Base-by-base conservation (phyloP, 192 early-diverging fungal species). In the Coemansia sp. region DNA sequence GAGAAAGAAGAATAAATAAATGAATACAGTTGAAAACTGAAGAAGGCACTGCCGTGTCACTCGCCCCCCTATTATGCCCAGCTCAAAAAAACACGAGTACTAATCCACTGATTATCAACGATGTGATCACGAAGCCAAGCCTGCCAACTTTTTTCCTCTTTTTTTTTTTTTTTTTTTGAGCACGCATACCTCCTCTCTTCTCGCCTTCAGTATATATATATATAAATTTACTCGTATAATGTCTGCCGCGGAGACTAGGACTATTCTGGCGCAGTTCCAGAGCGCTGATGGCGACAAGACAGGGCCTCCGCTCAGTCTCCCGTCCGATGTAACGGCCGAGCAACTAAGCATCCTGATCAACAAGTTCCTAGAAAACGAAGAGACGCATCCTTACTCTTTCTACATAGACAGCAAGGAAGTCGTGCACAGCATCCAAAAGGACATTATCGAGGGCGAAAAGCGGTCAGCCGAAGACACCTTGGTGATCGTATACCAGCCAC, bases 371-470 rank as follows among this genome's bases (percentile, higher is more conserved):
- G 53, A 79, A 17, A 63, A 71, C 61, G 94, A 95, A 38, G 97
- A 99, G 58, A 90, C 90, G 41, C 85, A 94, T 15, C 95, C 97
- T 19, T 99, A 98, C 81, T 86, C 95, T 32, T 99, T 99, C 86
- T 90, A 91, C 67, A 91, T 98, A 1, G 89, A 93, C 77, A 89
- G 91, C 32, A 88, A 76, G 53, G 95, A 99, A 80, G 92, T 99
- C 38, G 79, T 84, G 14, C 85, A 78, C 39, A 87, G 85, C 67
- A 73, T 98, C 42, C 87, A 91, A 68, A 76, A 77, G 31, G 97
- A 99, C 78, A 90, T 95, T 53, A 84, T 95, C 44, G 85, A 91
- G 50, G 85, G 88, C 17, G 84, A 88, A 58, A 85, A 90, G 21
- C 86, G 87, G 55, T 96, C 94, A 9, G 89, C 94, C 1, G 97